Evolutionary conservation across 2,329 filamentous ascomycete genomes (phyloP), one percentile per base, ranked within the genome.

Genomic region (Fusarium succisae): DNA sequence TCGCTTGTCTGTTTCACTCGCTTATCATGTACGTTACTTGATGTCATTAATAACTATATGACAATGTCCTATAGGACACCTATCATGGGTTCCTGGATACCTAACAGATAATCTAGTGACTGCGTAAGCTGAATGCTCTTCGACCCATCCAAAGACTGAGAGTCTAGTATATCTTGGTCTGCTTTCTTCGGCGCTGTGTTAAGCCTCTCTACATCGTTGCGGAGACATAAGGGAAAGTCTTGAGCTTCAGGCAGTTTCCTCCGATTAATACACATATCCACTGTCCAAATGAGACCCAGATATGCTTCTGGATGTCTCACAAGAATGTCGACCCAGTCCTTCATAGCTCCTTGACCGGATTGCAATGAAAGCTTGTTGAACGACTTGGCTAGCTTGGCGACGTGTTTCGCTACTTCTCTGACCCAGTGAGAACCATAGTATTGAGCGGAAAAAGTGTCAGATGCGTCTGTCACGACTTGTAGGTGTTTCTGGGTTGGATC

Each of bases 21-120:
- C n/a, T n/a, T n/a, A n/a, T n/a, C n/a, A n/a, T n/a, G n/a, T n/a
- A n/a, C n/a, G n/a, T n/a, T 30, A 8, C 3, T n/a, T 8, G 0
- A 28, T 22, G 18, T 5, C 4, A 5, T 10, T 10, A 22, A 15
- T 8, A 26, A 9, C 4, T 20, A 3, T 6, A 10, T 10, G 0
- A 1, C 6, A 0, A 13, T 12, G 15, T 14, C 22, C 12, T 35
- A 51, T 5, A 24, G 3, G 17, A 53, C 30, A 8, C 10, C 48
- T 6, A 37, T 35, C 12, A 53, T 53, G 12, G 30, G 48, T 26
- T 53, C 48, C 32, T 53, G 30, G 0, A 35, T 35, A 35, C n/a
- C 30, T 6, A 53, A 12, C 0, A 53, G 48, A 53, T 37, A 53
- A 26, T 53, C 12, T 6, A 53, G 48, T 35, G 30, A 24, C 30